Evolutionary conservation across 1,139 yeast genomes (phyloP), one percentile per base, ranked within the genome.

Genomic region (Candida glucosophila): DNA sequence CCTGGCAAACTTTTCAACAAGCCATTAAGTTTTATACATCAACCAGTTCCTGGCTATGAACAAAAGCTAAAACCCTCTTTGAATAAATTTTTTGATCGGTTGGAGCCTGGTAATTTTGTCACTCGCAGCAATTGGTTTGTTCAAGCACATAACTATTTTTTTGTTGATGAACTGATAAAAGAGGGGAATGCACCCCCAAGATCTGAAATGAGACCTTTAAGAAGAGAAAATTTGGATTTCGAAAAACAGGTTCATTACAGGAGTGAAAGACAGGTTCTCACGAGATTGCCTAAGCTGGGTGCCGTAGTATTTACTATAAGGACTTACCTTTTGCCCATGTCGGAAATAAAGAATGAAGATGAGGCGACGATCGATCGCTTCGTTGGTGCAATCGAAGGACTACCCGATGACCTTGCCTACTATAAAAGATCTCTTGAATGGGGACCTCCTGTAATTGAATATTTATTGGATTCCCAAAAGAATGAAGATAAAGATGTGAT

Each of bases 261-360:
- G 27, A 60, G 61, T 23, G 78, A 72, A 37, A 54, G 75, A 22
- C 78, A 72, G 40, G 50, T 52, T 4, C 55, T 72, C 23, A 59
- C 73, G 2, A 53, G 73, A 29, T 46, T 72, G 21, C 76, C 75
- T 3, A 43, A 54, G 27, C 40, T 73, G 2, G 44, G 51, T 11
- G 70, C 69, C 1, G 47, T 65, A 8, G 41, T 67, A 9, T 69
- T 72, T 47, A 58, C 70, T 2, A 65, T 69, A 23, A 49, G 79
- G 37, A 76, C 83, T 0, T 75, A 73, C 34, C 40, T 65, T 28
- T 65, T 73, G 10, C 74, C 81, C 12, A 40, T 75, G 37, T 44
- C 61, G 12, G 47, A 55, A 18, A 45, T 77, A 28, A 58, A 64
- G 30, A 50, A 50, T 3, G 77, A 75, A 31, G 68, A 68, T 3